Conservation (phyloP, 148 eudicot genomes). For the Nepenthes gracilis region DNA sequence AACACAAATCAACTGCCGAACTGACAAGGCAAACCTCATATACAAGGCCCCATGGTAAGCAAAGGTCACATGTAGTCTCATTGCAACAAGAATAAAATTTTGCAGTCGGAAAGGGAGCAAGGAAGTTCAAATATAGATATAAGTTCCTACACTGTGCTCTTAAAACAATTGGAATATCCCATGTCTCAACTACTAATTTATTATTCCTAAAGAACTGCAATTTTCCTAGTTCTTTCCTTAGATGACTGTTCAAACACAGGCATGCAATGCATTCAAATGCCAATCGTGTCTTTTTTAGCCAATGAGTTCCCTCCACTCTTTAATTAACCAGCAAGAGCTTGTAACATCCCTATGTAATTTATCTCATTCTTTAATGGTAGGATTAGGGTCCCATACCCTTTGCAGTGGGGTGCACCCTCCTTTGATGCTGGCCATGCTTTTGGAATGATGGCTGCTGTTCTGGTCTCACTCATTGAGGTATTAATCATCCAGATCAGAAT, state of each 20-base stretch:
- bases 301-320: too few species aligned
- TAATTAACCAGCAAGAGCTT: neutral
- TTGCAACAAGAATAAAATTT: too few species aligned
- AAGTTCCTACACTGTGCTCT: too few species aligned
- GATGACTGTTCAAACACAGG: too few species aligned
- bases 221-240: too few species aligned
- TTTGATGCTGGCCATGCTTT: slow-evolving; percentile 91
- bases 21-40: slow-evolving; percentile 84
- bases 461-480: slow-evolving; percentile 94
- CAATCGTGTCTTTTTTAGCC: too few species aligned
- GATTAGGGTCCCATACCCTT: slow-evolving; percentile 94
- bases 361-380: slow-evolving; percentile 19
- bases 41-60: slow-evolving; percentile 87
- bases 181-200: too few species aligned
- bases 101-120: too few species aligned
- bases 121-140: too few species aligned
- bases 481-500: neutral
- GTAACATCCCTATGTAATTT: neutral
- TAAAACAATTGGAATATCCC: too few species aligned
- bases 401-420: slow-evolving; percentile 99
- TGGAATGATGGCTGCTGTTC: slow-evolving; percentile 97
- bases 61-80: neutral
- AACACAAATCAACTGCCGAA: slow-evolving; percentile 72
- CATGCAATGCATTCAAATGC: neutral
- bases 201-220: too few species aligned